These are phyloP conservation scores for Chaetomiaceae sp. DNA, from an alignment of 2,329 filamentous ascomycete species.

Conservation along the genomic window DNA sequence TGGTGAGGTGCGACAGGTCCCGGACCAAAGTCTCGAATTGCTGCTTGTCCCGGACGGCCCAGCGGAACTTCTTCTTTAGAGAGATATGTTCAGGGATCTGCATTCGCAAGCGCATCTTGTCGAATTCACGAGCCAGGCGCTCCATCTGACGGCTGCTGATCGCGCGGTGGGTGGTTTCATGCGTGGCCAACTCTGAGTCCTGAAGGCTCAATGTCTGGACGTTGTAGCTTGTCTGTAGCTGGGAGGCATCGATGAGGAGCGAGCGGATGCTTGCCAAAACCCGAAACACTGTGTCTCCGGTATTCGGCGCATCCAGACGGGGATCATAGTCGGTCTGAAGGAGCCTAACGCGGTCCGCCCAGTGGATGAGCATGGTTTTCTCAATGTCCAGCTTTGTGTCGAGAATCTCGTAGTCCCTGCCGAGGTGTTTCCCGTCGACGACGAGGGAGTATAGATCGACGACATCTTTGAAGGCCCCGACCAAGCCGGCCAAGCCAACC, in stretches of 20 bases:
- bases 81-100: neutral
- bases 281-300: neutral
- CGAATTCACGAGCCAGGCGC: neutral
- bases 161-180: neutral
- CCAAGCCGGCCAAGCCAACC: constrained; percentile 14
- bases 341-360: constrained; percentile 20
- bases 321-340: constrained; percentile 15
- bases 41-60: constrained; percentile 21
- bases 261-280: constrained; percentile 9
- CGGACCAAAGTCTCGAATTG: constrained; percentile 17
- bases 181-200: neutral
- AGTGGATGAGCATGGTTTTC: constrained; percentile 22
- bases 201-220: neutral
- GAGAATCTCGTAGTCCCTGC: constrained; percentile 21
- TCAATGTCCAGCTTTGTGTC: constrained; percentile 26
- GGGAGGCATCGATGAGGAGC: constrained; percentile 4
- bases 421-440: constrained; percentile 13
- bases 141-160: neutral
- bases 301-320: constrained; percentile 14
- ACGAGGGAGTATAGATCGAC: constrained; percentile 21
- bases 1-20: constrained; percentile 18
- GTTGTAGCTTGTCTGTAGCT: constrained; percentile 13
- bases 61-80: constrained; percentile 8
- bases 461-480: constrained; percentile 19
- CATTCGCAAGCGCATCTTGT: neutral